Evolutionary conservation across 2,329 filamentous ascomycete genomes (phyloP).

Genomic region (Zymoseptoria pseudotritici): DNA sequence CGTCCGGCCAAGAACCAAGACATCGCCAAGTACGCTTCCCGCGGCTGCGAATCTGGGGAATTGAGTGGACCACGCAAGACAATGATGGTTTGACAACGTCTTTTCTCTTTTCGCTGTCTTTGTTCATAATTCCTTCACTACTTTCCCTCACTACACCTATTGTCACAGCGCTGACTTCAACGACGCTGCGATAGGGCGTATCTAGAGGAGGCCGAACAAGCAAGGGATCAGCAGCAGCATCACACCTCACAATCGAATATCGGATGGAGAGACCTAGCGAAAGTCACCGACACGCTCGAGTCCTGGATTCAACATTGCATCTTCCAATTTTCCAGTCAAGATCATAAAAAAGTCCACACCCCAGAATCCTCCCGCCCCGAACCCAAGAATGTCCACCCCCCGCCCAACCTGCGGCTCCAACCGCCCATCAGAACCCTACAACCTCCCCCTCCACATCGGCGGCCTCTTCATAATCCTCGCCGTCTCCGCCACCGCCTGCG

Average conservation of each 20-base stretch:
- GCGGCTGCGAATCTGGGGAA: not conserved
- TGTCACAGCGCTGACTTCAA: too few relatives aligned
- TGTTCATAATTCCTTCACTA: too few relatives aligned
- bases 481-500: constrained; percentile 49
- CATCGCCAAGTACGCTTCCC: not conserved
- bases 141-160: too few relatives aligned
- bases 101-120: not conserved
- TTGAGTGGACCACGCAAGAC: not conserved
- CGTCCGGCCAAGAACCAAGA: not conserved
- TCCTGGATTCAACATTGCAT: too few relatives aligned
- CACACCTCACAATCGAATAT: not conserved
- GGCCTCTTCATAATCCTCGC: constrained; percentile 48
- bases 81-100: not conserved
- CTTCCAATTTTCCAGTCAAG: not conserved
- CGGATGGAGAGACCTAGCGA: not conserved
- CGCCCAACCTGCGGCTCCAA: constrained; percentile 40
- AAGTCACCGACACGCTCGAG: not conserved
- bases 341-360: not conserved
- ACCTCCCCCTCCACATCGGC: constrained; percentile 47
- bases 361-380: not conserved
- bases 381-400: constrained; percentile 19
- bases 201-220: not conserved
- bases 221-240: not conserved
- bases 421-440: constrained; percentile 38
- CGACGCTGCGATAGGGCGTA: not conserved